A percentile compares a stretch with the other conserved stretches of the same genome.
Evolutionary conservation across 768 basidiomycete genomes (phyloP).

Genomic region (Xerocomus brunneocitrinus): DNA sequence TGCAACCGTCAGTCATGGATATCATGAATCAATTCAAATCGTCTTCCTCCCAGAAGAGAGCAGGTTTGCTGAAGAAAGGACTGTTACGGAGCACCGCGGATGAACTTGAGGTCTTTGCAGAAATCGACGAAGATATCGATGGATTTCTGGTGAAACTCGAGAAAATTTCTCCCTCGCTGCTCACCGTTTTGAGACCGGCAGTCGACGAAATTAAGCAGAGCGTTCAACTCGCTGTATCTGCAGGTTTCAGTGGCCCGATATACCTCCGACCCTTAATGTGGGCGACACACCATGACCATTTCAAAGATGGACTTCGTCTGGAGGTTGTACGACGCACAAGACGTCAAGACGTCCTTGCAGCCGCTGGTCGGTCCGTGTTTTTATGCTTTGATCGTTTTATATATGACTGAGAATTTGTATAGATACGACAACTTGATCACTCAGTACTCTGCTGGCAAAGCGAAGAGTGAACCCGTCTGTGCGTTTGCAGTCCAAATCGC

Average conservation of each 20-base stretch:
- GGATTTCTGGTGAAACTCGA: constrained; percentile 52
- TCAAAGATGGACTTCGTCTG: constrained; percentile 70
- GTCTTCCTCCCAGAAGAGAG: constrained; percentile 62
- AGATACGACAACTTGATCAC: constrained; percentile 74
- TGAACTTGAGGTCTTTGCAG: constrained; percentile 66
- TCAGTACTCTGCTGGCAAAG: constrained; percentile 53
- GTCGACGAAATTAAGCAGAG: constrained; percentile 62
- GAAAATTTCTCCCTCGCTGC: constrained; percentile 52
- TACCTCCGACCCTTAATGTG: constrained; percentile 73
- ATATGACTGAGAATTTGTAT: not conserved
- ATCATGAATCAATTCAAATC: constrained; percentile 65
- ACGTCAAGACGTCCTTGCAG: constrained; percentile 65
- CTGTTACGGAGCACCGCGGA: constrained; percentile 63
- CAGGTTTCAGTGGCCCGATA: constrained; percentile 62
- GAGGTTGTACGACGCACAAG: constrained; percentile 69
- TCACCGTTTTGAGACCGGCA: constrained; percentile 43
- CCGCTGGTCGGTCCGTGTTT: constrained; percentile 65
- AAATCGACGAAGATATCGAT: constrained; percentile 63
- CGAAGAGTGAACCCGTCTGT: constrained; percentile 50
- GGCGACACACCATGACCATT: constrained; percentile 56
- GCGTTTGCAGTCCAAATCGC: constrained; percentile 75
- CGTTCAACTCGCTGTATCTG: constrained; percentile 51
- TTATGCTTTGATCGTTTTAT: not conserved
- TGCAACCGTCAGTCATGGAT: constrained; percentile 55
- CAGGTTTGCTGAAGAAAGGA: constrained; percentile 63